Evolutionary conservation across 2,329 filamentous ascomycete species (phyloP).

Genomic region (Blastomyces parvus): DNA sequence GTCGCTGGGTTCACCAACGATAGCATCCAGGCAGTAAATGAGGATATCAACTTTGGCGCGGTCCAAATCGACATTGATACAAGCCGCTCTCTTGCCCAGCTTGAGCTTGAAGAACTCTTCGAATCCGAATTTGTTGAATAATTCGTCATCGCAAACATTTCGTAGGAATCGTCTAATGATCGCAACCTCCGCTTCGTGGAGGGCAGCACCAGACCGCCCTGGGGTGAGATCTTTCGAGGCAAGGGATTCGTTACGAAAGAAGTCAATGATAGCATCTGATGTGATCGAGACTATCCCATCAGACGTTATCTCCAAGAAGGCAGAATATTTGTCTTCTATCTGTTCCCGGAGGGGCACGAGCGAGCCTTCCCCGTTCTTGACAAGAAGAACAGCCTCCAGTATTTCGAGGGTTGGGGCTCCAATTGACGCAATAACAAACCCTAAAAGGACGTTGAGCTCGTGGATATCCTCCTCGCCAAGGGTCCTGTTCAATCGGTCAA

Average conservation of each 20-base stretch:
- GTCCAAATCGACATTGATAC: conserved; percentile 19
- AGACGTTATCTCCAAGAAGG: conserved; percentile 16
- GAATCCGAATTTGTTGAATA: conserved; percentile 23
- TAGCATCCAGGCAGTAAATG: conserved; percentile 11
- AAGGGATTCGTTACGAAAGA: conserved; percentile 9
- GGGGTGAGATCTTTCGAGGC: conserved; percentile 6
- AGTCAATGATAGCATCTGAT: conserved; percentile 21
- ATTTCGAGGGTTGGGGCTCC: conserved; percentile 15
- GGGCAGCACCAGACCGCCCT: conserved; percentile 8
- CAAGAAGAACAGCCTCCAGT: conserved; percentile 19
- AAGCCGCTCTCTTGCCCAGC: conserved; percentile 16
- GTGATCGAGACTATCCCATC: conserved; percentile 13
- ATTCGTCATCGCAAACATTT: conserved; percentile 20
- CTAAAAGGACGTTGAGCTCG: conserved; percentile 24
- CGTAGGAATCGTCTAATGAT: conserved; percentile 21
- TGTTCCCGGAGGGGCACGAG: conserved; percentile 19
- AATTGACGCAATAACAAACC: conserved; percentile 20
- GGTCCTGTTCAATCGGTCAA: conserved; percentile 19
- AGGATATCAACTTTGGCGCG: conserved; percentile 12
- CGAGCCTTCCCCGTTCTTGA: conserved; percentile 20
- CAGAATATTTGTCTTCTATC: conserved; percentile 20
- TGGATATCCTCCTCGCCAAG: conserved; percentile 20
- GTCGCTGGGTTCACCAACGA: conserved; percentile 6
- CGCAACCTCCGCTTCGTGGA: conserved; percentile 19
- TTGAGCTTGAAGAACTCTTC: conserved; percentile 22